Evolutionary conservation across 2,329 filamentous ascomycete genomes (phyloP).

Genomic region (Cytospora chrysosperma): DNA sequence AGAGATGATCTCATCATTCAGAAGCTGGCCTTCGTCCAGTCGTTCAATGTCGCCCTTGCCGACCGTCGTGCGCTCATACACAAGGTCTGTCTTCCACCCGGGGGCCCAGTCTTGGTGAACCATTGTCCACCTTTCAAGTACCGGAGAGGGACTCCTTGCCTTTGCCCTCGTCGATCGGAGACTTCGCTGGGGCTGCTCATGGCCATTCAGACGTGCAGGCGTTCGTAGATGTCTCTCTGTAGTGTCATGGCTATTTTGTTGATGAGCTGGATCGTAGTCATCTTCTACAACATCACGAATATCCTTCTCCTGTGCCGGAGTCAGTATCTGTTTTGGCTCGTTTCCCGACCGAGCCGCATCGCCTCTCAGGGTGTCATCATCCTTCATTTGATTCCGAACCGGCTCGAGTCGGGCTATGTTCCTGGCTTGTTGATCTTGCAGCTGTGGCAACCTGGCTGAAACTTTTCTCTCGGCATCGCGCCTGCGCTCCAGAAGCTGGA

Average conservation of each 20-base stretch:
- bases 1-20: constrained; percentile 90
- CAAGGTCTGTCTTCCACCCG: constrained; percentile 57
- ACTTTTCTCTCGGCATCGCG: neutral
- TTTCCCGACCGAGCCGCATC: neutral
- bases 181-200: constrained; percentile 25
- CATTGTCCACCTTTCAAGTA: constrained; percentile 47
- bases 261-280: neutral
- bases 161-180: constrained; percentile 7
- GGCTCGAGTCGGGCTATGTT: neutral
- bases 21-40: constrained; percentile 78
- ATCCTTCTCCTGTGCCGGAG: constrained; percentile 1
- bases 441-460: neutral
- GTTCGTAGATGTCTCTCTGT: neutral
- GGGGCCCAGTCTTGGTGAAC: constrained; percentile 51
- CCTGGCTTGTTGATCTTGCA: neutral
- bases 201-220: neutral
- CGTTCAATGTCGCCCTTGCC: constrained; percentile 71
- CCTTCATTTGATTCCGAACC: constrained; percentile 16
- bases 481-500: constrained; percentile 6
- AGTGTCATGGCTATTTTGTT: neutral
- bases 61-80: constrained; percentile 66
- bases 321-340: neutral
- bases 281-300: constrained; percentile 6
- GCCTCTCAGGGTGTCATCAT: neutral
- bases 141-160: constrained; percentile 19